These are phyloP conservation scores for Rusavskia elegans DNA, from an alignment of 495 filamentous ascomycete species.

Conservation along the genomic window DNA sequence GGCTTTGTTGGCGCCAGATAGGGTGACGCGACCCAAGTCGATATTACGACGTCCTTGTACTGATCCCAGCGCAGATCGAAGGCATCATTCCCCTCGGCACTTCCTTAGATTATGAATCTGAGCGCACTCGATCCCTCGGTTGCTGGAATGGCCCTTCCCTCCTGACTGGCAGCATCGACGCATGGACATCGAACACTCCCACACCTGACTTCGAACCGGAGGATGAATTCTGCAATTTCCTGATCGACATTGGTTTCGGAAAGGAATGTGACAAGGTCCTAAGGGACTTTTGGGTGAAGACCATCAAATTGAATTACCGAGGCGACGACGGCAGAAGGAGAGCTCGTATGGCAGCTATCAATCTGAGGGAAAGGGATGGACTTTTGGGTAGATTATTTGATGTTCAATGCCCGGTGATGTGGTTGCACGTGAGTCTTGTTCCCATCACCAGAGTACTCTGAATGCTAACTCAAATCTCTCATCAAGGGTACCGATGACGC, in stretches of 20 bases:
- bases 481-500: slow-evolving; percentile 38
- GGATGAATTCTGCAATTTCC: slow-evolving; percentile 36
- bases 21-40: slow-evolving; percentile 14
- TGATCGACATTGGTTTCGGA: slow-evolving; percentile 41
- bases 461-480: not conserved
- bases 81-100: slow-evolving; percentile 48
- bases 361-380: slow-evolving; percentile 42
- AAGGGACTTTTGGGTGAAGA: slow-evolving; percentile 34
- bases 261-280: slow-evolving; percentile 22
- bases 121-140: slow-evolving; percentile 30
- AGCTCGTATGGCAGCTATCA: slow-evolving; percentile 39
- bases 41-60: not conserved
- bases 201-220: slow-evolving; percentile 38
- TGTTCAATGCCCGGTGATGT: slow-evolving; percentile 42
- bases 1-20: slow-evolving; percentile 44
- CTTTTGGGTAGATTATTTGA: slow-evolving; percentile 36
- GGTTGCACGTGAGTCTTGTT: slow-evolving; percentile 37
- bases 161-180: slow-evolving; percentile 25
- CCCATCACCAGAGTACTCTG: not conserved
- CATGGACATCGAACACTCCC: slow-evolving; percentile 26
- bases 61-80: slow-evolving; percentile 22
- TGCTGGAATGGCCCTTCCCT: slow-evolving; percentile 40
- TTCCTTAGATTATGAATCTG: slow-evolving; percentile 45
- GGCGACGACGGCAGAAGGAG: slow-evolving; percentile 42
- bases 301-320: slow-evolving; percentile 36